Base-by-base conservation (phyloP, 306 rosid species). In the Cicer judaicum region DNA sequence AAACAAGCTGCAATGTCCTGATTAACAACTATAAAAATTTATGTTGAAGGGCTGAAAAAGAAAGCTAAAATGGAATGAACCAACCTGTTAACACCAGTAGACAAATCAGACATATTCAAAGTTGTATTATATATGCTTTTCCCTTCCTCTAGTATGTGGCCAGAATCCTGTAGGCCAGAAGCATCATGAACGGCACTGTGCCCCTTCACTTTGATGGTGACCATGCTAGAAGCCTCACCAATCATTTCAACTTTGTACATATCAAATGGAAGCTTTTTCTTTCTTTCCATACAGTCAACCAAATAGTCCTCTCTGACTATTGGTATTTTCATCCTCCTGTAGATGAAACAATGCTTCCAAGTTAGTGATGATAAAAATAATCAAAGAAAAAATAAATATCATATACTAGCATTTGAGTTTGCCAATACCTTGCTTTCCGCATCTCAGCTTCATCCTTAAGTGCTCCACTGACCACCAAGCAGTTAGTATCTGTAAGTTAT, bases 151-250 rank as follows among this genome's bases (percentile, higher is more conserved):
- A 94, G 97, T 70, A 94, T 90, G 91, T 94, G 97, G 49, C 99
- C 92, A 7, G 88, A 85, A 77, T 92, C 99, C 79, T 90, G 96
- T 60, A 92, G 79, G 75, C 99, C 96, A 74, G 97, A 94, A 72
- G 84, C 84, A 84, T 92, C 95, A 21, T 92, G 95, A 78, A 94
- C 96, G 38, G 98, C 91, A 87, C 99, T 90, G 15, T 71, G 84
- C 53, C 98, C 99, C 82, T 94, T 92, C 84, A 94, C 99, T 87
- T 90, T 94, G 73, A 94, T 85, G 39, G 99, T 94, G 79, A 88
- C 89, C 91, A 90, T 85, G 83, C 96, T 89, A 60, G 96, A 86
- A 81, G 93, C 34, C 86, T 86, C 90, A 21, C 90, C 87, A 74
- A 74, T 57, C 56, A 80, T 86, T 86, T 94, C 97, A 59, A 90